Evolutionary conservation across 805 yeast species (phyloP), one percentile per base, ranked within the genome.

Genomic region (Candida xyloterini): DNA sequence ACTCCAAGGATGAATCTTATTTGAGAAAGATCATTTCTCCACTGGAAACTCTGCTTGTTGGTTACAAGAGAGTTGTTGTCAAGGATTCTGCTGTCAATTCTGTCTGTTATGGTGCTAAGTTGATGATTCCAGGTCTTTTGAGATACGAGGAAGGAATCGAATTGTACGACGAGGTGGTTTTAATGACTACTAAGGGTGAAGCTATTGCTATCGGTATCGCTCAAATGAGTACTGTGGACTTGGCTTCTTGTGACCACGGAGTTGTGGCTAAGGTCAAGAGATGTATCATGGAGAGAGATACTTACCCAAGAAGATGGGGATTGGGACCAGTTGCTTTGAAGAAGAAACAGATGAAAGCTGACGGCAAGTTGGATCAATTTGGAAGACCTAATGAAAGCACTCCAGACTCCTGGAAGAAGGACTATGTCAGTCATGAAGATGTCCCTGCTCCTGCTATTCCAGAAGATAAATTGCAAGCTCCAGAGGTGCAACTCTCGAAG

Each of bases 221-320:
- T 44, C 97, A 91, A 72, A 93, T 93, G 99, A 84, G 98, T 43
- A 88, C 97, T 44, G 97, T 90, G 45, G 99, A 93, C 64, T 76
- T 93, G 57, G 90, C 96, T 47, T 71, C 93, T 23, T 91, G 98
- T 70, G 99, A 93, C 68, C 99, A 93, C 64, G 99, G 99, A 59
- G 89, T 90, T 46, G 99, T 91, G 59, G 96, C 99, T 53, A 89
- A 87, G 74, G 95, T 93, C 60, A 93, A 93, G 78, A 86, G 99
- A 74, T 91, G 98, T 74, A 93, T 93, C 58, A 93, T 93, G 99
- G 99, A 93, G 74, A 84, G 99, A 74, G 99, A 93, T 67, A 79
- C 95, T 37, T 93, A 93, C 68, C 99, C 99, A 70, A 85, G 99
- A 78, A 84, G 97, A 78, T 93, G 99, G 99, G 99, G 99, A 48